phyloP scores from a whole-genome alignment of 805 yeast genomes.

The Nakazawaea ishiwadae region DNA sequence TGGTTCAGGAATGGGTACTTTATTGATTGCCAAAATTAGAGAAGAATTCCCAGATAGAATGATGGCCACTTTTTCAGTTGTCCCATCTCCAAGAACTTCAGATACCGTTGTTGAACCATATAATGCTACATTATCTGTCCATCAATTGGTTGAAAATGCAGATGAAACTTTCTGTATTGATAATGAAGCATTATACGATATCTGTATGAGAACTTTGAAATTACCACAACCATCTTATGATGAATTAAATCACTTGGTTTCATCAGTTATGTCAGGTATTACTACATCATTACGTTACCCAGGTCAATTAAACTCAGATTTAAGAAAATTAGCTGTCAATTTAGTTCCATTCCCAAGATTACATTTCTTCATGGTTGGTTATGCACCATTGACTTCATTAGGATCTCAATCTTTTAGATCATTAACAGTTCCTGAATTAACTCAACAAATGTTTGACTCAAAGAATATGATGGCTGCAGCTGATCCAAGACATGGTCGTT shows the following conservation, averaged over 20 bases:
- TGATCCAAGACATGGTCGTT: conserved; percentile 86
- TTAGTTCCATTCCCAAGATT: conserved; percentile 93
- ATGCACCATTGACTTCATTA: conserved; percentile 83
- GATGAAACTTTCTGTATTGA: conserved; percentile 95
- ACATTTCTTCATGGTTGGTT: conserved; percentile 94
- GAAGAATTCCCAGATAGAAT: conserved; percentile 94
- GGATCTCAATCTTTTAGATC: conserved; percentile 81
- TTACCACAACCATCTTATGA: conserved; percentile 72
- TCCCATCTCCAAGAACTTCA: conserved; percentile 86
- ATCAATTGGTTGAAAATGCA: conserved; percentile 85
- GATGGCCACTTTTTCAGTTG: conserved; percentile 93
- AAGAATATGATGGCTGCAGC: conserved; percentile 96
- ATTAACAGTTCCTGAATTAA: conserved; percentile 82
- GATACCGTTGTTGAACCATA: conserved; percentile 96
- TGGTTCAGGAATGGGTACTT: conserved; percentile 95
- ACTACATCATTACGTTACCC: conserved; percentile 93
- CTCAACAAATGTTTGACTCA: conserved; percentile 90
- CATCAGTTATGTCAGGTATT: conserved; percentile 92
- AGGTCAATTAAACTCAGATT: conserved; percentile 89
- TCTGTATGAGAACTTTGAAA: conserved; percentile 82
- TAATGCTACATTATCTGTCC: conserved; percentile 86
- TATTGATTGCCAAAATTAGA: conserved; percentile 77
- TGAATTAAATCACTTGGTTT: conserved; percentile 78
- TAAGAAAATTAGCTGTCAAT: conserved; percentile 90
- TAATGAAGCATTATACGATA: conserved; percentile 88